A percentile compares a stretch with the other conserved stretches of the same genome.
Conservation (phyloP, 441 rosid species). For the Adansonia grandidieri region DNA sequence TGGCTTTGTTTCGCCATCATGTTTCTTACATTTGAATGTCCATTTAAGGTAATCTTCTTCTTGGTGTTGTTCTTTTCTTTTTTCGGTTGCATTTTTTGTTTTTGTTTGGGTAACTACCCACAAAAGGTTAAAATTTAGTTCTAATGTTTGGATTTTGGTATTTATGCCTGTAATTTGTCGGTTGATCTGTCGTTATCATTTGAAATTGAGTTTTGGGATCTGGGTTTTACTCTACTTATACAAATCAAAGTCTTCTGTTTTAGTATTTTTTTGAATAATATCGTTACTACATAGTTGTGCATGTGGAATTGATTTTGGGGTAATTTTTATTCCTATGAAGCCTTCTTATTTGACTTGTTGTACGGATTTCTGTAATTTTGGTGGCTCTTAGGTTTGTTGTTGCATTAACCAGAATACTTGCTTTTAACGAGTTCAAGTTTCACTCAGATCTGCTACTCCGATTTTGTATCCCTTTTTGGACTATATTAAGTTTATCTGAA, state of each 20-base stretch:
- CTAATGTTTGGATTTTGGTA: slow-evolving; percentile 2
- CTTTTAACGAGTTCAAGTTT: neutral
- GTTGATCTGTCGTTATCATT: slow-evolving; percentile 2
- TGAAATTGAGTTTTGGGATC: slow-evolving; percentile 7
- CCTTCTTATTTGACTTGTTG: neutral
- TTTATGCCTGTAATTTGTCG: neutral
- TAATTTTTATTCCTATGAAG: neutral
- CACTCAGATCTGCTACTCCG: neutral
- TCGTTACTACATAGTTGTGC: neutral
- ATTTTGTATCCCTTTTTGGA: neutral
- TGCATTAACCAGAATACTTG: slow-evolving; percentile 2
- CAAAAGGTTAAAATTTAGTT: neutral
- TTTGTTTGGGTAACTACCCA: neutral
- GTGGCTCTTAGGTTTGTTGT: neutral
- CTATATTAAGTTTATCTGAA: slow-evolving; percentile 3
- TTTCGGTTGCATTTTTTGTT: neutral
- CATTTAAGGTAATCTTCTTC: slow-evolving; percentile 15
- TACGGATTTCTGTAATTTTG: neutral
- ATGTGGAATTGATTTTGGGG: neutral
- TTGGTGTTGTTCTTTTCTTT: neutral
- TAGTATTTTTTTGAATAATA: neutral
- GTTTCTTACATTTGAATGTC: slow-evolving; percentile 5
- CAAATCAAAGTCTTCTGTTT: neutral
- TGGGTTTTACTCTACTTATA: neutral
- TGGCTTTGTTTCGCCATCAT: neutral